These are phyloP conservation scores for Agroathelia rolfsii DNA, from an alignment of 1,284 basidiomycete genomes.

Conservation along the genomic window DNA sequence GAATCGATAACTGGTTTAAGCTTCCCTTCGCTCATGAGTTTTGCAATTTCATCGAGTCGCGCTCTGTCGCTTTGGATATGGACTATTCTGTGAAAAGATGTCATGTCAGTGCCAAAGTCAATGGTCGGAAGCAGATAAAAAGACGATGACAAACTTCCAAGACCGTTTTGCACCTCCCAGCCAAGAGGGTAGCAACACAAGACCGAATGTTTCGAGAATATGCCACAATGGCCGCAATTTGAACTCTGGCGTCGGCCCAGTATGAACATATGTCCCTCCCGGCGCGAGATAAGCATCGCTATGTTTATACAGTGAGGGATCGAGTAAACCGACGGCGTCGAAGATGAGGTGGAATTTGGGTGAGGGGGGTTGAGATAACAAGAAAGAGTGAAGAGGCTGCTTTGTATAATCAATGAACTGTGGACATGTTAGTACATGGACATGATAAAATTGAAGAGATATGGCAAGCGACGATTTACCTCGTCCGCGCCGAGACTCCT, in stretches of 20 bases:
- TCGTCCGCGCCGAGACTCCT: constrained; percentile 32
- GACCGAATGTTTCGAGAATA: too few species aligned
- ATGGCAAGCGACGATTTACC: constrained; percentile 13
- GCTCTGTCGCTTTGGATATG: too few species aligned
- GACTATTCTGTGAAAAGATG: too few species aligned
- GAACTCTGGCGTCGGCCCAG: constrained; percentile 33
- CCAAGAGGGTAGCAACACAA: too few species aligned
- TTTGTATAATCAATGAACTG: constrained; percentile 52
- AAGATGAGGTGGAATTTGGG: constrained; percentile 33
- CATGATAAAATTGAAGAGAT: not conserved
- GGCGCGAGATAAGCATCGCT: constrained; percentile 36
- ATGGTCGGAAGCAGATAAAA: too few species aligned
- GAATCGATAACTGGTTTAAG: constrained; percentile 55
- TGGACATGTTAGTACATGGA: not conserved
- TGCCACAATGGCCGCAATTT: too few species aligned
- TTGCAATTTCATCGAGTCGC: too few species aligned
- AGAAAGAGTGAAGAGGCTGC: constrained; percentile 31
- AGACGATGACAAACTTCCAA: too few species aligned
- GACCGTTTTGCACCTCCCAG: too few species aligned
- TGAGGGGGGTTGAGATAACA: constrained; percentile 26
- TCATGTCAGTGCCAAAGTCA: too few species aligned
- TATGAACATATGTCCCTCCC: constrained; percentile 33
- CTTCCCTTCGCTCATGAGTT: too few species aligned
- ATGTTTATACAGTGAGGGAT: constrained; percentile 27
- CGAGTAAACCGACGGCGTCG: constrained; percentile 27